Percentiles rank a stretch among this genome's conserved stretches.
These are phyloP conservation scores for Penicillium canescens DNA, from an alignment of 495 filamentous ascomycete genomes.

Conservation along the genomic window DNA sequence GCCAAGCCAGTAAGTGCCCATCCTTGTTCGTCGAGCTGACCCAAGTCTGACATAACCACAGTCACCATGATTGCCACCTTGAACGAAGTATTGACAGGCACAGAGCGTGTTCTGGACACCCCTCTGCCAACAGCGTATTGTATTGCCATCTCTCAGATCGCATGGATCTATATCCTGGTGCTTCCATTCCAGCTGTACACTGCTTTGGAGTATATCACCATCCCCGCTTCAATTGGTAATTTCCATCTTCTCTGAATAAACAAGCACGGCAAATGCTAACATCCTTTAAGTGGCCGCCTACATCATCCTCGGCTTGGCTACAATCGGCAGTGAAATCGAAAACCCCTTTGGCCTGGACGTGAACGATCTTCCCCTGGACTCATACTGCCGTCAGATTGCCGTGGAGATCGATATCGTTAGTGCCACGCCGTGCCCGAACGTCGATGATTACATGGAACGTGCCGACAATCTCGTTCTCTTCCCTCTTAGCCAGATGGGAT, in stretches of 20 bases:
- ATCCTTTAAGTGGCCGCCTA: slow-evolving; percentile 63
- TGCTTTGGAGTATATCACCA: slow-evolving; percentile 70
- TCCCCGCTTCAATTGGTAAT: slow-evolving; percentile 74
- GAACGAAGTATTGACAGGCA: slow-evolving; percentile 72
- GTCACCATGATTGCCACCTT: slow-evolving; percentile 47
- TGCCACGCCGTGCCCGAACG: slow-evolving; percentile 52
- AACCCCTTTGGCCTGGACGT: slow-evolving; percentile 87
- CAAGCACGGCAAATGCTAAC: background rate
- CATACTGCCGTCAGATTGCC: slow-evolving; percentile 71
- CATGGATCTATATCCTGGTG: slow-evolving; percentile 81
- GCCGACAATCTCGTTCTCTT: slow-evolving; percentile 66
- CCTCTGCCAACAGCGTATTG: slow-evolving; percentile 82
- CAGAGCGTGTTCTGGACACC: slow-evolving; percentile 81
- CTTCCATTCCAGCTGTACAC: slow-evolving; percentile 81
- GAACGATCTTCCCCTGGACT: slow-evolving; percentile 81
- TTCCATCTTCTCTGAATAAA: background rate
- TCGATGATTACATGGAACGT: slow-evolving; percentile 57
- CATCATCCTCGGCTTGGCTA: slow-evolving; percentile 86
- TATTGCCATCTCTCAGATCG: slow-evolving; percentile 84
- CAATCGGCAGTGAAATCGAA: slow-evolving; percentile 84
- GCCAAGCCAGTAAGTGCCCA: slow-evolving; percentile 39
- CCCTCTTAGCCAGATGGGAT: slow-evolving; percentile 61
- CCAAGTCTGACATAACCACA: slow-evolving; percentile 7
- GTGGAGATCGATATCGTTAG: slow-evolving; percentile 75
- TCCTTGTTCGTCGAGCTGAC: background rate